Percentiles rank a stretch among this genome's conserved stretches.
Conservation (phyloP, 495 filamentous ascomycete genomes). For the Penicillium goetzii region DNA sequence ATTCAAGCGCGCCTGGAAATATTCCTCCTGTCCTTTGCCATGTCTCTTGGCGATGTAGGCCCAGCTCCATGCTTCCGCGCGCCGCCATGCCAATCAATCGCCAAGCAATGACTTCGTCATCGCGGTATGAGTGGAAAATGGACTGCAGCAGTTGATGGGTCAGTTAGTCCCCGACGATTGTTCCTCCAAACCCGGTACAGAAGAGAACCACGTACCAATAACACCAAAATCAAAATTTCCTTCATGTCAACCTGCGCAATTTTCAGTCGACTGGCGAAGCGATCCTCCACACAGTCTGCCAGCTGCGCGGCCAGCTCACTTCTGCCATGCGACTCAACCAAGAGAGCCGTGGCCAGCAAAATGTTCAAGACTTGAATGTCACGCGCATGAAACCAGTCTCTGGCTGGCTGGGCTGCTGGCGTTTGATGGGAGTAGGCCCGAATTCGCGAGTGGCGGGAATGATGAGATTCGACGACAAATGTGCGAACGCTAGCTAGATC, state of each 20-base stretch:
- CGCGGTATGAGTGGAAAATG: constrained; percentile 79
- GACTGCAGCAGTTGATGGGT: constrained; percentile 48
- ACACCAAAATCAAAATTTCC: constrained; percentile 67
- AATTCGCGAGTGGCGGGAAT: constrained; percentile 35
- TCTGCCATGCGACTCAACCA: constrained; percentile 72
- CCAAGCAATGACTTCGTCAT: constrained; percentile 80
- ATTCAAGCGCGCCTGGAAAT: constrained; percentile 62
- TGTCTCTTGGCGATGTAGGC: constrained; percentile 74
- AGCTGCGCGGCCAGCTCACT: constrained; percentile 70
- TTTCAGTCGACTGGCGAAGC: constrained; percentile 67
- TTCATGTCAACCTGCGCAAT: constrained; percentile 66
- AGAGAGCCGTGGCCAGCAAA: constrained; percentile 70
- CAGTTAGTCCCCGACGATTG: background rate
- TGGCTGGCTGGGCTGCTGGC: constrained; percentile 46
- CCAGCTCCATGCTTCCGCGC: constrained; percentile 74
- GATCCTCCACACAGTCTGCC: constrained; percentile 70
- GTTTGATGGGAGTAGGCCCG: constrained; percentile 58
- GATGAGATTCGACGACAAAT: constrained; percentile 52
- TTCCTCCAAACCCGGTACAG: background rate
- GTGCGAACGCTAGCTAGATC: constrained; percentile 64
- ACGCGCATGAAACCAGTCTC: constrained; percentile 62
- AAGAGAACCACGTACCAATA: constrained; percentile 56
- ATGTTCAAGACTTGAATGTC: constrained; percentile 76
- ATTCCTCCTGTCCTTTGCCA: constrained; percentile 60
- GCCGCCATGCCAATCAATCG: constrained; percentile 72